Base-by-base conservation (phyloP, 2,329 filamentous ascomycete species). In the Ramichloridium luteum region DNA sequence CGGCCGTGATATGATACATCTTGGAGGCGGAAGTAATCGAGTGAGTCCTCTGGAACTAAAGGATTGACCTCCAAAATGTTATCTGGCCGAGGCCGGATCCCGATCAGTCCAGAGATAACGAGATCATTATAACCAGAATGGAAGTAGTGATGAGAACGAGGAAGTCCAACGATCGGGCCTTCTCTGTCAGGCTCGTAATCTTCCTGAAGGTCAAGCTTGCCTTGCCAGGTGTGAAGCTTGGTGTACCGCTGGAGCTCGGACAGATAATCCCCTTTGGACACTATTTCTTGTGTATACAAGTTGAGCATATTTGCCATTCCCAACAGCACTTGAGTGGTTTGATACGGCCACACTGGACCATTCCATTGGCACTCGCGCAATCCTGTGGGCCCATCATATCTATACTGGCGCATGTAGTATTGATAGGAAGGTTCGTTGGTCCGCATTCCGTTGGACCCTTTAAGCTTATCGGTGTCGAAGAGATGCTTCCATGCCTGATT, bases 311-410 rank as follows among this genome's bases (percentile, higher is more conserved):
- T 63, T 3, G 58, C 56, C 12, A 63, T 55, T 0, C 49, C 60
- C 0, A 54, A 49, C 1, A 63, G 48, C 1, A 53, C 51, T 27
- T 62, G 59, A 0, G 59, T 62, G 0, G 51, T 59, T 36, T 63
- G 60, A 35, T 57, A 64, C 0, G 60, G 59, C 60, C 60, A 64
- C 0, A 56, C 49, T 1, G 60, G 58, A 1, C 60, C 60, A 25
- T 63, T 62, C 60, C 60, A 63, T 28, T 63, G 60, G 31, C 60
- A 64, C 30, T 63, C 60, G 2, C 47, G 50, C 5, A 51, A 39
- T 1, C 40, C 45, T 6, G 49, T 50, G 25, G 57, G 51, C 10
- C 32, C 34, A 22, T 41, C 40, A 34, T 62, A 63, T 5, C 57
- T 48, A 38, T 60, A 60, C 38, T 60, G 58, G 1, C 49, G 49